phyloP scores from a whole-genome alignment of 2,329 filamentous ascomycete species.

The Fusarium bulbicola region DNA sequence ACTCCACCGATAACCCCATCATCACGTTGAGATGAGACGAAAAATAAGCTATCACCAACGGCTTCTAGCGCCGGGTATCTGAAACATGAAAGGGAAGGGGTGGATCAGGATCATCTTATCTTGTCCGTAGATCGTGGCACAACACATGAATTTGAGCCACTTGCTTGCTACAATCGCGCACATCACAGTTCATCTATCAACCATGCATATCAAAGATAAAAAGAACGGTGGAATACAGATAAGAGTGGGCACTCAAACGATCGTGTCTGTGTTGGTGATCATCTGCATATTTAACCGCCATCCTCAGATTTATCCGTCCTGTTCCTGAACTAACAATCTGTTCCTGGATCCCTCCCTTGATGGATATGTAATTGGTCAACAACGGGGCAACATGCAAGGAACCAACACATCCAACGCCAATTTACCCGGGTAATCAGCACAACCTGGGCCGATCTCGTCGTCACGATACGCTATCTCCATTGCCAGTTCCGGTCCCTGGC shows the following conservation, averaged over 20 bases:
- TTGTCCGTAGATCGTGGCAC: background rate
- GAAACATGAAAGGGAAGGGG: slow-evolving; percentile 15
- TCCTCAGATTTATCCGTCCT: background rate
- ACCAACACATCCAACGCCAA: background rate
- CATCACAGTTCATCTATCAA: background rate
- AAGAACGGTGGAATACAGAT: fast-evolving
- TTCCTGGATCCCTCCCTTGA: background rate
- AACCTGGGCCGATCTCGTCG: slow-evolving; percentile 9
- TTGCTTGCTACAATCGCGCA: background rate
- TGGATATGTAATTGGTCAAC: background rate
- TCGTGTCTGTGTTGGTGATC: background rate
- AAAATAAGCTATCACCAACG: slow-evolving; percentile 2
- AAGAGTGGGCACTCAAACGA: too few species aligned
- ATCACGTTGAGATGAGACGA: background rate
- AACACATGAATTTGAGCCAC: background rate
- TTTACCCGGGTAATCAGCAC: slow-evolving; percentile 1
- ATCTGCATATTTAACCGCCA: slow-evolving; percentile 10
- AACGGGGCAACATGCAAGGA: slow-evolving; percentile 11
- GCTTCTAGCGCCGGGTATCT: slow-evolving; percentile 29
- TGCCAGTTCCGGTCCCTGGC: slow-evolving; percentile 2
- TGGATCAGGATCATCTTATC: slow-evolving; percentile 7
- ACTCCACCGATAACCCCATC: slow-evolving; percentile 7
- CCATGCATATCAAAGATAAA: background rate
- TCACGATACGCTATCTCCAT: slow-evolving; percentile 17
- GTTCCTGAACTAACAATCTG: background rate